Percentiles rank a stretch among this genome's conserved stretches.
These are phyloP conservation scores for Coriaria nepalensis DNA, from an alignment of 306 rosid species.

Conservation along the genomic window DNA sequence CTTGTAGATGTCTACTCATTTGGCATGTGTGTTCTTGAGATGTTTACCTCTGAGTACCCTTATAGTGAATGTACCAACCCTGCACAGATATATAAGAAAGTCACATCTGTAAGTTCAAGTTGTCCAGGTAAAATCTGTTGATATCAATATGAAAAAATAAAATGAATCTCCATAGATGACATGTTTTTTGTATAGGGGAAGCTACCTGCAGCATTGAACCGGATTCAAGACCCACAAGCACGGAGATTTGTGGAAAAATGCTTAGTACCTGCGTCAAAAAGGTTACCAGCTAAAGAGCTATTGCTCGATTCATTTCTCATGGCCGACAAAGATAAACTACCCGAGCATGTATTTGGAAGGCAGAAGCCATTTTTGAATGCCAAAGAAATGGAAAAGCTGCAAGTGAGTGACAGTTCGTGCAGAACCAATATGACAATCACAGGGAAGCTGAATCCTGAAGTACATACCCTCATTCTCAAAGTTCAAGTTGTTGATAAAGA, in stretches of 20 bases:
- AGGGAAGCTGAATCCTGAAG: slow-evolving; percentile 73
- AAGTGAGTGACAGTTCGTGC: slow-evolving; percentile 17
- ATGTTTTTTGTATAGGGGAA: slow-evolving; percentile 49
- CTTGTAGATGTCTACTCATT: slow-evolving; percentile 91
- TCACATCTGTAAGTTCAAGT: slow-evolving; percentile 51
- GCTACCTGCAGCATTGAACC: slow-evolving; percentile 56
- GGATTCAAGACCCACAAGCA: slow-evolving; percentile 55
- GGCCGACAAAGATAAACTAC: slow-evolving; percentile 24
- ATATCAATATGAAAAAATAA: neutral
- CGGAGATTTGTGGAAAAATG: slow-evolving; percentile 55
- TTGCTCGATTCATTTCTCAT: slow-evolving; percentile 57
- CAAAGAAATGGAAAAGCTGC: slow-evolving; percentile 45
- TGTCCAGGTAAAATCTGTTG: slow-evolving; percentile 5
- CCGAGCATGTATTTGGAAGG: slow-evolving; percentile 19
- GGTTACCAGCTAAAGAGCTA: slow-evolving; percentile 60
- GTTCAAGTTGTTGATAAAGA: slow-evolving; percentile 54
- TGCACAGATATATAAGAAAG: slow-evolving; percentile 93
- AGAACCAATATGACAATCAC: slow-evolving; percentile 72
- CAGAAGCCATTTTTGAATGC: slow-evolving; percentile 58
- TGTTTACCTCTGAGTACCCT: slow-evolving; percentile 76
- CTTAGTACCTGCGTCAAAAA: slow-evolving; percentile 41
- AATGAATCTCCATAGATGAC: slow-evolving; percentile 7
- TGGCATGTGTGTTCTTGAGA: slow-evolving; percentile 93
- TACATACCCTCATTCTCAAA: slow-evolving; percentile 61
- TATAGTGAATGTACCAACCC: slow-evolving; percentile 74